Evolutionary conservation across 1,284 basidiomycete genomes (phyloP).

Genomic region (Apiotrichum laibachii): DNA sequence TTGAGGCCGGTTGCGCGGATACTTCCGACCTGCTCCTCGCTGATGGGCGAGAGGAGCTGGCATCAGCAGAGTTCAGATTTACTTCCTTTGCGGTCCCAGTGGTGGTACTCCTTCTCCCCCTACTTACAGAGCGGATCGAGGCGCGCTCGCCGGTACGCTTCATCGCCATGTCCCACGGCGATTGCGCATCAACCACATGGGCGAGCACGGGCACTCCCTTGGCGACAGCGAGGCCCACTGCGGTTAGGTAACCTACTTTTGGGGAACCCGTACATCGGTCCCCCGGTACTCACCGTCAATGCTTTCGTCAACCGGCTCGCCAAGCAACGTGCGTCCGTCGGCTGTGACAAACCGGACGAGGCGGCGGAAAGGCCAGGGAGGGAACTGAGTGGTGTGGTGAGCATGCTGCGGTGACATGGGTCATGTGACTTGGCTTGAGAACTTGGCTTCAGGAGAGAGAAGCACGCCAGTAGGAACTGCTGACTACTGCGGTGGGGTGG

Average conservation of each 20-base stretch:
- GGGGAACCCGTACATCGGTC: no score
- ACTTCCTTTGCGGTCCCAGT: not conserved
- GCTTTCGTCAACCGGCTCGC: conserved; percentile 31
- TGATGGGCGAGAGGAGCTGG: conserved; percentile 41
- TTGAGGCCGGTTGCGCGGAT: conserved; percentile 39
- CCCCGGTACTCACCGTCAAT: conserved; percentile 32
- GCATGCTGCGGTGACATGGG: not conserved
- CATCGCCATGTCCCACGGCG: conserved; percentile 26
- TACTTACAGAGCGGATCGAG: not conserved
- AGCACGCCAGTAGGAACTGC: not conserved
- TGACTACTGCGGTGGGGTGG: no score
- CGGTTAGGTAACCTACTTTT: conserved; percentile 5
- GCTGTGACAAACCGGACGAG: conserved; percentile 33
- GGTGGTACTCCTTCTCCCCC: no score
- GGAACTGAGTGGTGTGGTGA: not conserved
- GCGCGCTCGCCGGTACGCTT: conserved; percentile 11
- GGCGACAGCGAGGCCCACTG: conserved; percentile 42
- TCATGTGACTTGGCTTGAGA: no score
- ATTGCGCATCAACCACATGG: conserved; percentile 23
- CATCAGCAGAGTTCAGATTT: not conserved
- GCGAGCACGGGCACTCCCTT: conserved; percentile 21
- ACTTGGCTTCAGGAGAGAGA: not conserved
- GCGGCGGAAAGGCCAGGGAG: conserved; percentile 24
- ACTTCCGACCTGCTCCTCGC: conserved; percentile 27
- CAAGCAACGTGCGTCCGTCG: conserved; percentile 25